Evolutionary conservation across 2,329 filamentous ascomycete genomes (phyloP).

Genomic region (Colletotrichum sp.): DNA sequence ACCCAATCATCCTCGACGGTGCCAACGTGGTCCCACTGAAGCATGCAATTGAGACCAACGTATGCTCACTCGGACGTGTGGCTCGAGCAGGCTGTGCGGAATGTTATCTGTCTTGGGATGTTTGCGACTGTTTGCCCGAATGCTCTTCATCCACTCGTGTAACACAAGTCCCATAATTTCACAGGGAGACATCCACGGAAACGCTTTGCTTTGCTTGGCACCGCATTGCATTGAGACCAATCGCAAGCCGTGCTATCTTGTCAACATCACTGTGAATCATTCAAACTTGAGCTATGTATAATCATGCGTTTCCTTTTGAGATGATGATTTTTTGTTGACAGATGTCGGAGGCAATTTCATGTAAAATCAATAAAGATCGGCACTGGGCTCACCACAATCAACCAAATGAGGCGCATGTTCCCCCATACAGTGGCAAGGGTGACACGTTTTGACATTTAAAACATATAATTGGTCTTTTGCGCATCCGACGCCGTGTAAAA

Average conservation of each 20-base stretch:
- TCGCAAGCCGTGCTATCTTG: not conserved
- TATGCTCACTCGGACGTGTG: not conserved
- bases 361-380: not conserved
- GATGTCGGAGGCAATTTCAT: not conserved
- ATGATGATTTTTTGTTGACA: not conserved
- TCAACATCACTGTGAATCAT: not conserved
- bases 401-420: not conserved
- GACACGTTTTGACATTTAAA: accelerated
- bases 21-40: not conserved
- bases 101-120: not conserved
- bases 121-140: not conserved
- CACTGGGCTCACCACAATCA: not conserved
- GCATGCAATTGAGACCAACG: not conserved
- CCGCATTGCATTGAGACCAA: not conserved
- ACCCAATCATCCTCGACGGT: not conserved
- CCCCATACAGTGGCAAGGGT: not conserved
- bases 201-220: not conserved
- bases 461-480: not conserved
- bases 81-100: not conserved
- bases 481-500: not conserved
- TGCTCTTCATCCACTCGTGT: not conserved
- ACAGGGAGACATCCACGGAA: not conserved
- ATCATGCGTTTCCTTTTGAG: not conserved
- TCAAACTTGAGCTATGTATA: not conserved
- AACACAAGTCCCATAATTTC: not conserved